Percentiles rank a stretch among this genome's conserved stretches.
phyloP scores from a whole-genome alignment of 2,329 filamentous ascomycete genomes.

The Calonectria pauciramosa region DNA sequence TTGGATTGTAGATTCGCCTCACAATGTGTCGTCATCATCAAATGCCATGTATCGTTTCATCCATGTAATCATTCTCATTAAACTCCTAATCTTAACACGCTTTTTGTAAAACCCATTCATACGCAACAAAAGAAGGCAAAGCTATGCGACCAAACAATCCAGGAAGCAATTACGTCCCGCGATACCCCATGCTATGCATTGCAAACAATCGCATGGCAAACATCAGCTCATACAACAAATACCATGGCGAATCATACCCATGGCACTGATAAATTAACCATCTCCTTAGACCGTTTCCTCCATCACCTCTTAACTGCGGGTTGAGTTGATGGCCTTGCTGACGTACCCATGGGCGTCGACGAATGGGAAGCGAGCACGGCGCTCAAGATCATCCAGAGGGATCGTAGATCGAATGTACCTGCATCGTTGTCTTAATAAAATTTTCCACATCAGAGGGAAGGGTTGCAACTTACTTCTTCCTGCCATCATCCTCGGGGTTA shows the following conservation, averaged over 20 bases:
- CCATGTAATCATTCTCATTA: conserved; percentile 22
- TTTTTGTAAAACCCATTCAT: conserved; percentile 21
- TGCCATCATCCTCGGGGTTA: conserved; percentile 79
- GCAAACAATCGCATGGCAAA: conserved; percentile 14
- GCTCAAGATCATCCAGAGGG: conserved; percentile 84
- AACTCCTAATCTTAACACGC: conserved; percentile 2
- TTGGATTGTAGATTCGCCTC: background rate
- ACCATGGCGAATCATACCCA: background rate
- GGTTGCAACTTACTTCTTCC: conserved; percentile 67
- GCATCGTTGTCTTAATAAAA: conserved; percentile 43
- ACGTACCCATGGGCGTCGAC: conserved; percentile 70
- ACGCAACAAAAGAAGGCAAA: conserved; percentile 28
- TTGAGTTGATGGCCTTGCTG: conserved; percentile 56
- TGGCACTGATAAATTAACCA: background rate
- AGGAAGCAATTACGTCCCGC: conserved; percentile 20
- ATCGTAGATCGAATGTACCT: conserved; percentile 90
- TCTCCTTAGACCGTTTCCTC: background rate
- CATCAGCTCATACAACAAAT: background rate
- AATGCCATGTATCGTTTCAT: background rate
- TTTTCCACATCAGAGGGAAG: conserved; percentile 29
- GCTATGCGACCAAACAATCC: conserved; percentile 34
- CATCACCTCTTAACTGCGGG: conserved; percentile 39
- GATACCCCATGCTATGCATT: conserved; percentile 26
- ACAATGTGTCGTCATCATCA: background rate
- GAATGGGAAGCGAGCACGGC: conserved; percentile 79